These are phyloP conservation scores for Combretum micranthum DNA, from an alignment of 345 rosid genomes.

Conservation along the genomic window DNA sequence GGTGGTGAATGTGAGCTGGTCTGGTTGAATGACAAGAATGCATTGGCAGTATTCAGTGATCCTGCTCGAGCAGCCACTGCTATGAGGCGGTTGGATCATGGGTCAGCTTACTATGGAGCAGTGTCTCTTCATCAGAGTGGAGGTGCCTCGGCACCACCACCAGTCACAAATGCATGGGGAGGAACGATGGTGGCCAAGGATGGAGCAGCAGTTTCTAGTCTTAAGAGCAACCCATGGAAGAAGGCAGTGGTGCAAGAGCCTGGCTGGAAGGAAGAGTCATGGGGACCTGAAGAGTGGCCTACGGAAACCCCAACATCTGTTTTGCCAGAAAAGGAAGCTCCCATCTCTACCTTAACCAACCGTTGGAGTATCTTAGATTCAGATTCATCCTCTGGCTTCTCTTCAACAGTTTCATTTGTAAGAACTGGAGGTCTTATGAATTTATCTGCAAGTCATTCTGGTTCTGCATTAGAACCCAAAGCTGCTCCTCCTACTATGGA, in stretches of 20 bases:
- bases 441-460: constrained; percentile 10
- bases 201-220: constrained; percentile 20
- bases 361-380: constrained; percentile 66
- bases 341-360: constrained; percentile 46
- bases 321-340: constrained; percentile 47
- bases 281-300: constrained; percentile 55
- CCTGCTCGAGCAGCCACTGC: constrained; percentile 98
- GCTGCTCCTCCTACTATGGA: constrained; percentile 17
- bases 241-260: constrained; percentile 62
- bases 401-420: constrained; percentile 14
- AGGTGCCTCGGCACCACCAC: constrained; percentile 22
- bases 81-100: constrained; percentile 92
- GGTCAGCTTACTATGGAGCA: constrained; percentile 74
- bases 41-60: constrained; percentile 79
- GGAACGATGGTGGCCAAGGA: constrained; percentile 24
- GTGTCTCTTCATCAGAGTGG: constrained; percentile 37
- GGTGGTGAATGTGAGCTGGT: constrained; percentile 96
- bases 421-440: constrained; percentile 16
- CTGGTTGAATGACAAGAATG: constrained; percentile 94
- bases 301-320: constrained; percentile 39
- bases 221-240: constrained; percentile 77
- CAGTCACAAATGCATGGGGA: constrained; percentile 59
- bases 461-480: constrained; percentile 20
- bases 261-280: constrained; percentile 47
- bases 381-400: constrained; percentile 26